Percentiles rank a stretch among this genome's conserved stretches.
Conservation (phyloP, 225 moss, liverwort and hornwort genomes). For the Straminergon stramineum region DNA sequence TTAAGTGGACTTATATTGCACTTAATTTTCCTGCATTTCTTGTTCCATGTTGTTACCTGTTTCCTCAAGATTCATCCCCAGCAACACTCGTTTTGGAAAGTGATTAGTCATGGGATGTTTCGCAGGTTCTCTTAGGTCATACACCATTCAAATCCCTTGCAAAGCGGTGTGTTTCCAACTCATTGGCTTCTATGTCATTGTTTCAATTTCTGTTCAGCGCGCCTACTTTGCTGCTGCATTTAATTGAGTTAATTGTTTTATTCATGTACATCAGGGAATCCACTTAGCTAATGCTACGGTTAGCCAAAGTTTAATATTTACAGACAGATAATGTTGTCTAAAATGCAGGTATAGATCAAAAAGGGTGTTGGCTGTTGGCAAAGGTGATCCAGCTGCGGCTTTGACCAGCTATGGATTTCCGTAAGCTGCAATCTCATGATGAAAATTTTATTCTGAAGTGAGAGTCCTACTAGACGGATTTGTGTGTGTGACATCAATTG, state of each 20-base stretch:
- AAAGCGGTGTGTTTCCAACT: constrained; percentile 33
- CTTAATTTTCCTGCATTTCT: neutral
- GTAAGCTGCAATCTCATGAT: constrained; percentile 26
- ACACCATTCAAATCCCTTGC: constrained; percentile 69
- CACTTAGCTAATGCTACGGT: neutral
- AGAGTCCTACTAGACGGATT: neutral
- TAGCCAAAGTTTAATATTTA: neutral
- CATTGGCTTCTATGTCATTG: neutral
- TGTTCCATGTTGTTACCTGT: neutral
- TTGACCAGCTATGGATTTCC: constrained; percentile 62
- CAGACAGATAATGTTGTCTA: neutral
- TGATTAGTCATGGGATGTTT: neutral
- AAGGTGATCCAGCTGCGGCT: constrained; percentile 53
- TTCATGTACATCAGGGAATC: neutral
- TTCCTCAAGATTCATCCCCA: neutral
- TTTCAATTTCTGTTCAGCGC: neutral
- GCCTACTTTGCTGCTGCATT: neutral
- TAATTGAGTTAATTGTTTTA: neutral
- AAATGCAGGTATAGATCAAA: constrained; percentile 39
- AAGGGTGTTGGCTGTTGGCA: constrained; percentile 68
- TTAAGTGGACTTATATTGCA: neutral
- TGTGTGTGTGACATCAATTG: neutral
- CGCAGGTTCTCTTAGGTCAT: constrained; percentile 70
- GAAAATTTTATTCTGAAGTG: neutral
- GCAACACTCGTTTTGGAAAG: neutral